Percentiles rank a stretch among this genome's conserved stretches.
Evolutionary conservation across 2,329 filamentous ascomycete species (phyloP).

Genomic region (Microdochium bolleyi): DNA sequence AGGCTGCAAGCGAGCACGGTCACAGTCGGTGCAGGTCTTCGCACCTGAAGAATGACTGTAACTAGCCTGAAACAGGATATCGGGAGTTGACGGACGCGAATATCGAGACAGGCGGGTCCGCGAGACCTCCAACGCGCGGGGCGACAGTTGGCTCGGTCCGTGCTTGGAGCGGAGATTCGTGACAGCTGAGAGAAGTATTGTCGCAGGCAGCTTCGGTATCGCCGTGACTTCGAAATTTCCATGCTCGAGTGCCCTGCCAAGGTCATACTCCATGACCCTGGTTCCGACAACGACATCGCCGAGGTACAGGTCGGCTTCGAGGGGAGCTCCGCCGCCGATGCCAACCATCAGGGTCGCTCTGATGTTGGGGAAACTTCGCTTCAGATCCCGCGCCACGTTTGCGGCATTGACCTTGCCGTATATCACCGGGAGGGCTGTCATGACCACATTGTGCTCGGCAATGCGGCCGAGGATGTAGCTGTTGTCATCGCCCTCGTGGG

Average conservation of each 20-base stretch:
- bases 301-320: not conserved
- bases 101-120: not conserved
- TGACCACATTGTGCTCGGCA: constrained; percentile 9
- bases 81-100: not conserved
- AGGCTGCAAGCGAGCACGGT: not conserved
- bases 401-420: constrained; percentile 10
- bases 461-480: constrained; percentile 13
- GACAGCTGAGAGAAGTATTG: not conserved
- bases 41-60: not conserved
- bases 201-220: not conserved
- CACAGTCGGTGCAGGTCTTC: not conserved
- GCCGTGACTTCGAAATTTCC: constrained; percentile 1
- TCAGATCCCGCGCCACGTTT: constrained; percentile 8
- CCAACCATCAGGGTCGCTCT: constrained; percentile 2
- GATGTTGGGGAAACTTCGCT: constrained; percentile 8
- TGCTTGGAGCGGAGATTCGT: not conserved
- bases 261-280: not conserved
- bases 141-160: not conserved
- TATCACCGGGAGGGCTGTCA: constrained; percentile 9
- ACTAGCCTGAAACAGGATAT: not conserved
- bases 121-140: not conserved
- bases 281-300: not conserved
- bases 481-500: constrained; percentile 8
- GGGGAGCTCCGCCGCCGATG: not conserved
- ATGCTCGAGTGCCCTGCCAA: not conserved